Evolutionary conservation across 192 early-diverging fungal genomes (phyloP).

Genomic region (Chytriomyces sp.): DNA sequence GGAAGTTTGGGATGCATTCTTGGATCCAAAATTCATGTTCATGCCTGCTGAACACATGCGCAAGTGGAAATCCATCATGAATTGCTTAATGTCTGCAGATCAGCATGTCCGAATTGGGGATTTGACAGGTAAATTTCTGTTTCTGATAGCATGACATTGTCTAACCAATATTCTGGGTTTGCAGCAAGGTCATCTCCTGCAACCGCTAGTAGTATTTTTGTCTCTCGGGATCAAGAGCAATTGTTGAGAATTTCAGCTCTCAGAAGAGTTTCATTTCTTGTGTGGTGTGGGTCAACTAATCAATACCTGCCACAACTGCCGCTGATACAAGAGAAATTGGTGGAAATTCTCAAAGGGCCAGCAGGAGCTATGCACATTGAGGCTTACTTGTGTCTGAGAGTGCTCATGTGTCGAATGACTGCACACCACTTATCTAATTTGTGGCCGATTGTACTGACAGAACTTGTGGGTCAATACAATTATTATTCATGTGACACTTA

Average conservation of each 20-base stretch:
- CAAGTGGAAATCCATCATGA: constrained; percentile 72
- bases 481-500: neutral
- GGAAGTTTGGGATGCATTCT: constrained; percentile 78
- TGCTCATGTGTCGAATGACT: constrained; percentile 78
- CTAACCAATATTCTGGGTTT: neutral
- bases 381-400: constrained; percentile 81
- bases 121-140: constrained; percentile 53
- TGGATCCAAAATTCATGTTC: constrained; percentile 70
- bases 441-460: constrained; percentile 89
- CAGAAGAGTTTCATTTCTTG: constrained; percentile 77
- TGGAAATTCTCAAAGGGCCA: constrained; percentile 78
- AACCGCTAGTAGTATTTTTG: constrained; percentile 73
- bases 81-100: constrained; percentile 71
- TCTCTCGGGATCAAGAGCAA: constrained; percentile 80
- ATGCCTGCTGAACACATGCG: constrained; percentile 54
- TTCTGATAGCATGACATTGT: neutral
- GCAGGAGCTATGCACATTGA: constrained; percentile 76
- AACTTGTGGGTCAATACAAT: constrained; percentile 61
- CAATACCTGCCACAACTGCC: constrained; percentile 81
- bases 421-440: constrained; percentile 84
- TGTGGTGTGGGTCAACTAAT: constrained; percentile 72
- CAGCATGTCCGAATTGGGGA: constrained; percentile 73
- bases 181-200: constrained; percentile 68
- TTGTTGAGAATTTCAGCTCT: constrained; percentile 65
- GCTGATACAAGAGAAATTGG: constrained; percentile 82